Percentiles rank a stretch among this genome's conserved stretches.
Evolutionary conservation across 108 stramenopile genomes (phyloP).

Genomic region (Cyclostephanos invisitatus): DNA sequence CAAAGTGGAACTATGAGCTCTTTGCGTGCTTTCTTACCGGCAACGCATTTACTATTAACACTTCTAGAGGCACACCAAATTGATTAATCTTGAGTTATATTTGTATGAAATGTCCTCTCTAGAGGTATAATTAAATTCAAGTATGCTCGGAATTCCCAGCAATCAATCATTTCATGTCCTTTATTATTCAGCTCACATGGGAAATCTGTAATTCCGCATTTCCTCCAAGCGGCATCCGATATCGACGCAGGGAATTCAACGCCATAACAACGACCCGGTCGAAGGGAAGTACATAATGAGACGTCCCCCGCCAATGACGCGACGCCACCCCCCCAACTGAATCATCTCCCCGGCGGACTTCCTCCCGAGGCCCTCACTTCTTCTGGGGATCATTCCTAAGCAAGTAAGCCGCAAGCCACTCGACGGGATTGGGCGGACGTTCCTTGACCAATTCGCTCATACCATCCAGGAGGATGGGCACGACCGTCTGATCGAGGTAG

Average conservation of each 20-base stretch:
- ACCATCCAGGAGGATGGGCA: conserved; percentile 97
- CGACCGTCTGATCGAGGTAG: conserved; percentile 99
- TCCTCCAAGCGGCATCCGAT: not conserved
- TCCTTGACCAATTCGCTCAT: conserved; percentile 99
- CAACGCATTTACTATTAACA: not conserved
- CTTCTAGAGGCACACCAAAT: not conserved
- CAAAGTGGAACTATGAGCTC: not conserved
- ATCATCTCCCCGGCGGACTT: not conserved
- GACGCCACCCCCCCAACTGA: not conserved
- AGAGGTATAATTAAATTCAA: not conserved
- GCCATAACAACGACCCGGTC: not conserved
- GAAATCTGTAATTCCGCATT: not conserved
- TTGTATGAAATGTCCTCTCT: not conserved
- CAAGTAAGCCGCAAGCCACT: conserved; percentile 96
- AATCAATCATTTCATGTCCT: not conserved
- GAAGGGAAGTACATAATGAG: too few species aligned
- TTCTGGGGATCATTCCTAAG: conserved; percentile 94
- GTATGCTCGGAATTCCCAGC: not conserved
- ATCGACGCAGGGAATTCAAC: not conserved
- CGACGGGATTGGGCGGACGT: conserved; percentile 95
- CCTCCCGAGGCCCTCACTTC: conserved; percentile 23
- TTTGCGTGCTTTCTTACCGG: not conserved
- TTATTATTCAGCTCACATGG: too few species aligned
- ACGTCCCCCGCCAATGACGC: not conserved
- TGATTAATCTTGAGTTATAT: conserved; percentile 4